Conservation (phyloP, 768 basidiomycete species). For the Cytidiella melzeri region DNA sequence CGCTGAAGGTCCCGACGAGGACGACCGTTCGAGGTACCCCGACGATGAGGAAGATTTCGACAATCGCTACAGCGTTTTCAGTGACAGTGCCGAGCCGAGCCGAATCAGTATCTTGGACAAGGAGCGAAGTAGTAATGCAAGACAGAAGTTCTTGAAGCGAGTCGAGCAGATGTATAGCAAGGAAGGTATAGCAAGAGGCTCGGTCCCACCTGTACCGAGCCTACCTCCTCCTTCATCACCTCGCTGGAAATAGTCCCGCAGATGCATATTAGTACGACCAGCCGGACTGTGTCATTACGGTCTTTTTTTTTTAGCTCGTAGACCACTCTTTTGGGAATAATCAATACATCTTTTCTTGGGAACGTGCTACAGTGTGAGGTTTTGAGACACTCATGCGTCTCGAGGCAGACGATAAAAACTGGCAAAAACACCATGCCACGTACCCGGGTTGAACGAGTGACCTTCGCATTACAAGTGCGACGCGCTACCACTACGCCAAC, state of each 20-base stretch:
- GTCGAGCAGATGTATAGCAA: conserved; percentile 49
- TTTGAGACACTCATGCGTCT: too few relatives aligned
- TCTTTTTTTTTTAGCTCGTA: too few relatives aligned
- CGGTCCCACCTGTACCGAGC: conserved; percentile 40
- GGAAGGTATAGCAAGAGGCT: conserved; percentile 29
- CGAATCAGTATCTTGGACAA: conserved; percentile 48
- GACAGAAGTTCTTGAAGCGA: conserved; percentile 43
- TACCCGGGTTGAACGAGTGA: conserved; percentile 41
- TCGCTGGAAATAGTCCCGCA: neutral
- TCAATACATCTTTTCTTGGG: too few relatives aligned
- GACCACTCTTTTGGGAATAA: too few relatives aligned
- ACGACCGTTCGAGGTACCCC: conserved; percentile 10
- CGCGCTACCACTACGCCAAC: conserved; percentile 39
- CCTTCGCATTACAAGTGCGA: conserved; percentile 40
- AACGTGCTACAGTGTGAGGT: too few relatives aligned
- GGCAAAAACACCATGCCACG: conserved; percentile 28
- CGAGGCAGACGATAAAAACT: neutral
- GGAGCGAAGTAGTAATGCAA: conserved; percentile 43
- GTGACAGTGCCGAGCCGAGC: conserved; percentile 23
- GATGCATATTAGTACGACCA: too few relatives aligned
- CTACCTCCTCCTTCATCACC: conserved; percentile 8
- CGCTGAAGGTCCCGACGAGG: conserved; percentile 9
- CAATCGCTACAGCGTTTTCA: conserved; percentile 44
- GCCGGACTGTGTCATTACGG: neutral
- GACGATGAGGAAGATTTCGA: conserved; percentile 20